Base-by-base conservation (phyloP, 257 asterid species). In the Solanum sejunctum region DNA sequence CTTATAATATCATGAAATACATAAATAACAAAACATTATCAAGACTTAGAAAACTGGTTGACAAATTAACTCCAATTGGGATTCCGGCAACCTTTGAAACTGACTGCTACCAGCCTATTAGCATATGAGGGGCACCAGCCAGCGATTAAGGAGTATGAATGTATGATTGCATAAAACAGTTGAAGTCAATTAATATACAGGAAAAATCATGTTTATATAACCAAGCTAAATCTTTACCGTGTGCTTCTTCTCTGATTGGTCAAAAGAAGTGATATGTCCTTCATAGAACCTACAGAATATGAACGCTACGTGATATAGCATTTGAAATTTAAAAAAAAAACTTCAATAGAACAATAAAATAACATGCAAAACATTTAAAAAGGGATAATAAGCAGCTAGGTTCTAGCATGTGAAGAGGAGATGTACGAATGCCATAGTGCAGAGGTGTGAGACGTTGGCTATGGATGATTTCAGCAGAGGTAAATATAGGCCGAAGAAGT, bases 281-380 rank as follows among this genome's bases (percentile, higher is more conserved):
- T 81, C 86, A 49, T 88, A 88, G 85, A 80, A 90, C 89, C 92
- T 90, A 82, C 83, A 81, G 39, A 83, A 78, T 21, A 70, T 83
- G 84, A 88, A 77, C 67, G 23, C 71, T 63, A 60, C 1, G 12
- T 61, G 56, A 51, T 36, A 80, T 71, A 61, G 41, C 18, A 80
- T 45, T 49, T 16, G 20, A 60, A 84, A 10, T 55, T 87, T 73
- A 82, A 49, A 36, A 49, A 47, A 55, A 67, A 45, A 26, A 26
- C 26, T 26, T 61, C 23, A 63, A 45, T 82, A 52, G 8, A 61
- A 83, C 80, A 67, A 58, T 2, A 73, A 12, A 52, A 32, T 47
- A 52, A 79, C 58, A 54, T 26, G 79, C 43, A 54, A 39, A 13
- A 71, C 32, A 63, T 16, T 55, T 10, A 21, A 10, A 12, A 82